Base-by-base conservation (phyloP, 345 rosid genomes). In the Populus pruinosa region DNA sequence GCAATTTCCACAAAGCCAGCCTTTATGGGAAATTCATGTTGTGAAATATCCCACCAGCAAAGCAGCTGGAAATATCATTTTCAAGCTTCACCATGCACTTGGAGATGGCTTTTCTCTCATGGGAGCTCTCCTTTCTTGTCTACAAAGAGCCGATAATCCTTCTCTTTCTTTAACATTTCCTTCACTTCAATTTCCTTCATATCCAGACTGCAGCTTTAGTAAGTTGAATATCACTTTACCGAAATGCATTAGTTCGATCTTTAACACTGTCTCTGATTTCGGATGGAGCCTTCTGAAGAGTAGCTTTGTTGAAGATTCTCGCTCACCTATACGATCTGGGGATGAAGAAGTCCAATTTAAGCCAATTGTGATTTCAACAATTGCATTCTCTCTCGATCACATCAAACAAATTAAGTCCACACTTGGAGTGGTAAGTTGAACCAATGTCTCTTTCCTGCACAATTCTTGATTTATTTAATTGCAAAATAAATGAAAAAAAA, bases 71-170 rank as follows among this genome's bases (percentile, higher is more conserved):
- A 82, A 61, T 50, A 0, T 80, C 0, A 76, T 89, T 7, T 88
- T 89, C 89, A 89, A 88, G 87, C 83, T 89, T n/a, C 91, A 89
- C 71, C 93, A 89, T 71, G 82, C 93, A 0, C 87, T 89, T n/a
- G 93, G 91, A 0, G 93, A 89, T 65, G 91, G 93, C 13, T 88
- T 70, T 41, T 84, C 88, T 74, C 81, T 89, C 14, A 87, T 89
- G 90, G 87, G 88, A 2, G 90, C 90, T 66, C 88, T 89, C 6
- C 85, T 89, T 70, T 88, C 93, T 63, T 86, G 87, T 41, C 77
- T 89, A 3, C 85, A 86, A 74, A 81, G 91, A 50, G 87, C 85
- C 5, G 90, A 89, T 18, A 31, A 86, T 16, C 89, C 90, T 75
- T 77, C 84, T 27, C 80, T 86, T 35, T 81, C 90, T 0, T 16